Conservation (phyloP, 169 alveolate species). For the Amoebophrya sp. region DNA sequence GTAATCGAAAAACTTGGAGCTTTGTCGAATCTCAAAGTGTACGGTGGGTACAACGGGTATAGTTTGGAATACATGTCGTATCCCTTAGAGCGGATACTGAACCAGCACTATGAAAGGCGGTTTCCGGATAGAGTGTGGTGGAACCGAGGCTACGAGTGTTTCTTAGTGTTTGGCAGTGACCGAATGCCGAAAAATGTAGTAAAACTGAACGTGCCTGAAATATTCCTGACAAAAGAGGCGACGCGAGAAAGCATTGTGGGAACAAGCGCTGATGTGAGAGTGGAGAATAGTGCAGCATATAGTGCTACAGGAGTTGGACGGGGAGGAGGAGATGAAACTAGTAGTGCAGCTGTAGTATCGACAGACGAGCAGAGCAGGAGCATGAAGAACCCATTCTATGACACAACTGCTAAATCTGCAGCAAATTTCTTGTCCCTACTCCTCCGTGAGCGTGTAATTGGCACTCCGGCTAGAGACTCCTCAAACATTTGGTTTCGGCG, state of each 20-base stretch:
- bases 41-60: slow-evolving; percentile 12
- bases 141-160: not conserved
- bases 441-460: not conserved
- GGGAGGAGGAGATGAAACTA: not conserved
- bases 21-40: not conserved
- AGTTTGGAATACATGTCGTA: not conserved
- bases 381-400: not conserved
- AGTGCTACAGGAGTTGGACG: not conserved
- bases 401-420: not conserved
- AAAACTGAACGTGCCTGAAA: not conserved
- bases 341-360: not conserved
- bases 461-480: not conserved
- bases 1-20: not conserved
- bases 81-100: not conserved
- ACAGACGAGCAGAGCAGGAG: not conserved
- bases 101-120: not conserved
- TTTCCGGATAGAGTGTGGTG: not conserved
- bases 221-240: too few relatives aligned
- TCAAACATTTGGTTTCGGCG: slow-evolving; percentile 1
- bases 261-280: too few relatives aligned
- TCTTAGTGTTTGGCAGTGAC: not conserved
- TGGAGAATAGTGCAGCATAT: too few relatives aligned
- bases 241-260: too few relatives aligned
- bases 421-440: not conserved
- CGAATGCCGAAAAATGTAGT: not conserved